Base-by-base conservation (phyloP, 305 asterid genomes). In the Solanum hybrid region DNA sequence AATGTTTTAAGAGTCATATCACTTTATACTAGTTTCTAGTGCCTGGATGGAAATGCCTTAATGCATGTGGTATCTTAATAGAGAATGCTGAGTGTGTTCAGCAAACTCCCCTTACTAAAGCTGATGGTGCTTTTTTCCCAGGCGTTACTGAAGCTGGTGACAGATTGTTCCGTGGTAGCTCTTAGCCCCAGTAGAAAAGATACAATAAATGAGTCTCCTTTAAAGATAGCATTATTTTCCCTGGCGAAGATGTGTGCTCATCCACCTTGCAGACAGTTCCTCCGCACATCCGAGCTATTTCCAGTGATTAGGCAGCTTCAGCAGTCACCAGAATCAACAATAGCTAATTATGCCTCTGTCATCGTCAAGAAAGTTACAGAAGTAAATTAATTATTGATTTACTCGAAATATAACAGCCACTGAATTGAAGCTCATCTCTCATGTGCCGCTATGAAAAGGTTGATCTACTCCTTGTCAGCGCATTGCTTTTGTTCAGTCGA, bases 211-310 rank as follows among this genome's bases (percentile, higher is more conserved):
- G 99, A 96, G 91, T 97, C 99, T 22, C 98, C 99, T 71, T 90
- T 96, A 88, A 98, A 95, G 93, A 95, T 98, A 72, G 98, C 98
- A 7, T 91, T 98, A 87, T 96, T 98, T 90, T 95, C 99, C 38
- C 92, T 98, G 90, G 96, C 97, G 78, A 98, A 95, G 92, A 98
- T 98, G 99, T 96, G 97, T 88, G 98, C 97, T 27, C 96, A 98
- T 90, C 95, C 97, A 22, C 96, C 90, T 34, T 98, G 99, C 88
- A 90, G 98, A 88, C 97, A 95, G 34, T 96, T 92, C 90, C 95
- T 98, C 87, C 94, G 98, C 82, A 92, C 97, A 3, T 98, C 99
- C 0, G 99, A 97, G 87, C 91, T 94, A 4, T 94, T 96, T 79
- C 98, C 98, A 6, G 88, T 95, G 26, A 91, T 98, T 90, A 95